Evolutionary conservation across 257 asterid species (phyloP).

Genomic region (Lycium ferocissimum): DNA sequence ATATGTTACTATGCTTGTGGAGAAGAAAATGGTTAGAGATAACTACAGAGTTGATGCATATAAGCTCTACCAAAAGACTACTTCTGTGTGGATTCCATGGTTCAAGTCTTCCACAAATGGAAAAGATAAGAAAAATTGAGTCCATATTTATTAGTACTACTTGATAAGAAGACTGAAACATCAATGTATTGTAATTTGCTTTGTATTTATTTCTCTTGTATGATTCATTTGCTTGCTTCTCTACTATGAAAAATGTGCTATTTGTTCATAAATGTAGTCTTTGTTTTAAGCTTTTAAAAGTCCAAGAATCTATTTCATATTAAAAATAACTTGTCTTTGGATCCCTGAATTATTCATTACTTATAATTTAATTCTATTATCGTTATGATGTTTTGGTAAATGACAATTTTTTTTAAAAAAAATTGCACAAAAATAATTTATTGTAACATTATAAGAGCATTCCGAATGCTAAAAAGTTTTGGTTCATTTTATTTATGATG

Average conservation of each 20-base stretch:
- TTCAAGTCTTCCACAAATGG: conserved; percentile 51
- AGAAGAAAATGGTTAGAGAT: conserved; percentile 72
- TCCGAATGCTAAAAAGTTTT: too few relatives aligned
- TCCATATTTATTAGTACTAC: neutral
- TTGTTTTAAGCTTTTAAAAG: too few relatives aligned
- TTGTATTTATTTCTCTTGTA: neutral
- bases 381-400: too few relatives aligned
- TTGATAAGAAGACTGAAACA: neutral
- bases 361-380: too few relatives aligned
- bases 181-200: neutral
- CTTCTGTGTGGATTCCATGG: conserved; percentile 91
- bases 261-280: neutral
- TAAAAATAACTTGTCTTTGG: too few relatives aligned
- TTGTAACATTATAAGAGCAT: too few relatives aligned
- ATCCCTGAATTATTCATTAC: too few relatives aligned
- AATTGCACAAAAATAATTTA: too few relatives aligned
- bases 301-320: too few relatives aligned
- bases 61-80: conserved; percentile 62
- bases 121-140: conserved; percentile 45
- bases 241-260: neutral
- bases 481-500: too few relatives aligned
- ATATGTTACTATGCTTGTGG: conserved; percentile 85
- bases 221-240: neutral
- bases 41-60: conserved; percentile 77
- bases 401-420: too few relatives aligned